These are phyloP conservation scores for Phenoliferia sp. DNA, from an alignment of 1,284 basidiomycete genomes.

Conservation along the genomic window DNA sequence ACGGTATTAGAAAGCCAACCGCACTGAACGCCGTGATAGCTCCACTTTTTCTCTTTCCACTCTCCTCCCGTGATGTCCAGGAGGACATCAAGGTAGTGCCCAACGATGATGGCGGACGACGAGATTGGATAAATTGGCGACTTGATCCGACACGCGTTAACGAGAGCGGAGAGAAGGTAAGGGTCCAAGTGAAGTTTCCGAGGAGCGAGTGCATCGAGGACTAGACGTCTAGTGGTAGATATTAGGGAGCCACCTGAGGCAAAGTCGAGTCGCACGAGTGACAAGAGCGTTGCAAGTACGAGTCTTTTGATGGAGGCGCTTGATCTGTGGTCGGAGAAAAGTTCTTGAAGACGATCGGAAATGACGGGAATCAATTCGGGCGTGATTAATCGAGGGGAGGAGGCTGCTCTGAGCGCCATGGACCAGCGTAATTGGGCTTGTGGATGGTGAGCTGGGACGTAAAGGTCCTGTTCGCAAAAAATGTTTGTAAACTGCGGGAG, in stretches of 20 bases:
- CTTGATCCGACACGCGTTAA: not conserved
- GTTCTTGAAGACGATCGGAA: conserved; percentile 8
- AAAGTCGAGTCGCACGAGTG: not conserved
- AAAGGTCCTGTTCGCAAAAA: conserved; percentile 10
- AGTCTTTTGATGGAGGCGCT: conserved; percentile 8
- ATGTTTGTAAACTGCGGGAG: not conserved
- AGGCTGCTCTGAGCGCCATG: conserved; percentile 7
- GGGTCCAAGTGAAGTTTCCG: not conserved
- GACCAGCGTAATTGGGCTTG: not conserved
- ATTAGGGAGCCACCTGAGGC: not conserved
- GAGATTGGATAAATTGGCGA: conserved; percentile 4
- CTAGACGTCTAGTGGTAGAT: not conserved
- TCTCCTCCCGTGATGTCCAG: not conserved
- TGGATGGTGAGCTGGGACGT: not conserved
- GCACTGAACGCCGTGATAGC: not conserved
- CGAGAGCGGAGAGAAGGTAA: not conserved
- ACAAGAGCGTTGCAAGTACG: conserved; percentile 7
- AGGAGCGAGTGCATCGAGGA: conserved; percentile 4
- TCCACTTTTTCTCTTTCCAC: not conserved
- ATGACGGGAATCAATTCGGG: conserved; percentile 13
- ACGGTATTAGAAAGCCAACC: conserved; percentile 1
- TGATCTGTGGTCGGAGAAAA: not conserved
- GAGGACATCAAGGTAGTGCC: not conserved
- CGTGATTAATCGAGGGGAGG: conserved; percentile 3
- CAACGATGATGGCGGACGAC: not conserved